A percentile compares a stretch with the other conserved stretches of the same genome.
Evolutionary conservation across 2,329 filamentous ascomycete species (phyloP).

Genomic region (Diaporthe citriasiana): DNA sequence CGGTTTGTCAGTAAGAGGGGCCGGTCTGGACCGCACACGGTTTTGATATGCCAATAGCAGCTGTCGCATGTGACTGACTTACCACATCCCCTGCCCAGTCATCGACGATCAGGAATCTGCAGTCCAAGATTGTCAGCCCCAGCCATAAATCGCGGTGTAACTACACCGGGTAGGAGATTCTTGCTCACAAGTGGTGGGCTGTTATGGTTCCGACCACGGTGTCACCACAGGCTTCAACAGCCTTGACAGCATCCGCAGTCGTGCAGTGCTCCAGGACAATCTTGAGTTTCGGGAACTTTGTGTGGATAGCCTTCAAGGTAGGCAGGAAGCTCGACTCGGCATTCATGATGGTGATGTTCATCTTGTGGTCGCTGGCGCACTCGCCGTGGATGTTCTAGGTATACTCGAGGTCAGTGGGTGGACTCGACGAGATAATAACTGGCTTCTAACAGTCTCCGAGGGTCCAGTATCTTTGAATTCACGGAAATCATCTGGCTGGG

Average conservation of each 20-base stretch:
- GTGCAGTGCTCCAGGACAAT: conserved; percentile 89
- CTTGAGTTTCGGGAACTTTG: conserved; percentile 79
- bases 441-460: not conserved
- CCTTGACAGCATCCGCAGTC: conserved; percentile 83
- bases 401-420: conserved; percentile 63
- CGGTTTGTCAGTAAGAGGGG: conserved; percentile 4
- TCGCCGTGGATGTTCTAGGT: conserved; percentile 87
- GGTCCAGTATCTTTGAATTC: not conserved
- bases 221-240: conserved; percentile 82
- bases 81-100: conserved; percentile 72
- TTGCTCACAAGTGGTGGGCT: conserved; percentile 79
- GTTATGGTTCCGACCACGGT: conserved; percentile 86
- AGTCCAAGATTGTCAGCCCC: not conserved
- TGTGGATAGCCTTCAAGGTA: conserved; percentile 80
- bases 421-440: not conserved
- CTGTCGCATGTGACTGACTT: conserved; percentile 45
- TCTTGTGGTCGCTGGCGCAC: conserved; percentile 62
- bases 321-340: conserved; percentile 86
- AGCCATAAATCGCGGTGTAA: not conserved
- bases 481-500: not conserved
- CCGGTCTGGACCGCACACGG: no score
- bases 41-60: conserved; percentile 49
- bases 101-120: conserved; percentile 76
- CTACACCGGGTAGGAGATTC: no score
- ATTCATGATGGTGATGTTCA: conserved; percentile 71